Base-by-base conservation (phyloP, 202 grass and related monocot species). In the Digitaria exilis region DNA sequence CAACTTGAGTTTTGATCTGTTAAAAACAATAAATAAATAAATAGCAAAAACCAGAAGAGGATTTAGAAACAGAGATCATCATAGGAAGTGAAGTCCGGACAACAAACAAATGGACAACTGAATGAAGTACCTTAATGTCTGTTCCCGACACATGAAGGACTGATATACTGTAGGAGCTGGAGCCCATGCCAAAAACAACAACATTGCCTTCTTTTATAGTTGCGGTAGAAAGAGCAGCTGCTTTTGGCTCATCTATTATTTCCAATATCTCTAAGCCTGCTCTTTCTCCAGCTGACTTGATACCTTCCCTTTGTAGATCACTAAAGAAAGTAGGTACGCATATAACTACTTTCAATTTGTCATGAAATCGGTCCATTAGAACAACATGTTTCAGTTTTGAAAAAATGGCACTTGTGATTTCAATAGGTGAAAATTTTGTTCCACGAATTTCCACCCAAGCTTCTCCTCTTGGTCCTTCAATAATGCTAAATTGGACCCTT, bases 111-210 rank as follows among this genome's bases (percentile, higher is more conserved):
- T 7, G 2, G 31, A 28, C 11, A 46, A 66, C 16, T 66, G 42
- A 46, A 70, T 4, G 0, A 26, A 24, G 25, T n/a, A 80, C 78
- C 50, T 81, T 22, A 71, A 81, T 16, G 9, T 71, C 46, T 48
- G 66, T 26, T 7, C 8, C 63, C 2, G 43, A 64, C 12, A 73
- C 42, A 39, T 9, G 17, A 73, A 69, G n/a, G 41, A 82, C 6
- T 37, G 68, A 10, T 4, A 73, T 19, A 21, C 12, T 82, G 29
- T 62, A 82, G 26, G 80, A 73, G 26, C 80, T 56, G 1, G 67
- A 42, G 28, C 80, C 80, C 69, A 82, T 82, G 42, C 70, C 56
- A 25, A 82, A 82, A 46, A 73, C 80, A 73, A 82, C 56, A 2
- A 73, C 14, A 1, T 4, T 7, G 18, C 80, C 28, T 4, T 80